Evolutionary conservation across 495 filamentous ascomycete genomes (phyloP), one percentile per base, ranked within the genome.

Genomic region (Aspergillus panamensis): DNA sequence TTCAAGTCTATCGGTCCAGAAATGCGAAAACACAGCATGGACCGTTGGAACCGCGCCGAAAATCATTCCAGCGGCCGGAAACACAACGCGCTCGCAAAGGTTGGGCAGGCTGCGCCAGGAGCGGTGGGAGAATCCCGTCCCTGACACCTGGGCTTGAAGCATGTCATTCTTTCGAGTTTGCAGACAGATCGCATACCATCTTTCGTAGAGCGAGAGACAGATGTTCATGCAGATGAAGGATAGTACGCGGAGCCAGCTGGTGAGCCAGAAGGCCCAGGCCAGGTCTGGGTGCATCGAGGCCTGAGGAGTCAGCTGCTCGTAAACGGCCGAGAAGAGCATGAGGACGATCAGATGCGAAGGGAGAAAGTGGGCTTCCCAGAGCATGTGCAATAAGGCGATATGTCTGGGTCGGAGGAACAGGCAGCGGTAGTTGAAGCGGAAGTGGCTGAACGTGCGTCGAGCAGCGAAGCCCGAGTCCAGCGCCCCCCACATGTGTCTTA

Each of bases 401-500:
- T 74, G 72, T 10, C 70, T 63, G 2, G 62, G 62, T 7, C 62
- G 61, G 1, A 74, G 57, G 50, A 69, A 62, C 29, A 67, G 32
- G 45, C 64, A 69, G 8, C 63, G 66, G 29, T 64, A 54, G 37
- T 66, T 54, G 40, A 63, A 60, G 12, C 61, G 62, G 16, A 71
- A 59, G 20, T 66, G 64, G 39, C 64, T 53, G 21, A 71, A 14
- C n/a, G 64, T 65, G 25, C 66, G 57, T 3, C 69, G 68, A 12
- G 67, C 66, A 9, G 84, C 83, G 61, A 77, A 89, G 9, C 86
- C 86, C 13, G 80, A 81, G 57, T 89, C 86, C 7, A 89, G 69
- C 43, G 84, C 77, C 61, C 86, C 86, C 86, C 85, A 88, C 86
- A 89, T 89, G 72, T 89, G 86, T 58, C 86, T 73, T 37, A 86